Base-by-base conservation (phyloP, 1,284 basidiomycete genomes). In the Leccinum angustisporum region DNA sequence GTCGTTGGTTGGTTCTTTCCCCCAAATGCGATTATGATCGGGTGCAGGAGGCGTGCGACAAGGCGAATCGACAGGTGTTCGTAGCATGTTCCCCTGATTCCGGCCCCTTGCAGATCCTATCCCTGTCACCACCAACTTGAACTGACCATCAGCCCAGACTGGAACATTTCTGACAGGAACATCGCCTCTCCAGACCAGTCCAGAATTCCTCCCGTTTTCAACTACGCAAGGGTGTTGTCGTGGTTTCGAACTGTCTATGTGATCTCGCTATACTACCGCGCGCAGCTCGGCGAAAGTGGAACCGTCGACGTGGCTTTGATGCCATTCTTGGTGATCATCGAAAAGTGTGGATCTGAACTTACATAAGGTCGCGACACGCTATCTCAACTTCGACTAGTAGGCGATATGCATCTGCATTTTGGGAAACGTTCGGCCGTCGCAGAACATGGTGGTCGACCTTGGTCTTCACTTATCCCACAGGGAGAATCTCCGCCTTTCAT, bases 11-110 rank as follows among this genome's bases (percentile, higher is more conserved):
- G 21, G 69, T 76, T 58, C 68, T 80, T 21, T 78, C 76, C 0
- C 79, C 79, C 0, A 79, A 79, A 62, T 81, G 77, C 50, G 75
- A 79, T 58, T 68, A 72, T 16, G 31, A n/a, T 1, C 74, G 76
- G 0, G 64, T 81, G 5, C 62, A 63, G 1, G 62, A 65, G 4
- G 78, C 77, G 1, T 62, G 77, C 31, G 38, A 70, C 11, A 66
- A 67, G n/a, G 77, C 76, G 1, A 78, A 80, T 57, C 59, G 54
- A 30, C 63, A 66, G 0, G 61, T 36, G 2, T 60, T 63, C 25
- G 54, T 57, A 6, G 61, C 61, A 27, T 27, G 63, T 18, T 5
- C 53, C 5, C 3, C 4, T 5, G 62, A 68, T 16, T 50, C 48
- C 6, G 14, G 5, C 13, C 52, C 50, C 4, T 5, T 33, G 51